These are phyloP conservation scores for Paramecium caudatum DNA, from an alignment of 73 alveolate species.

Conservation along the genomic window DNA sequence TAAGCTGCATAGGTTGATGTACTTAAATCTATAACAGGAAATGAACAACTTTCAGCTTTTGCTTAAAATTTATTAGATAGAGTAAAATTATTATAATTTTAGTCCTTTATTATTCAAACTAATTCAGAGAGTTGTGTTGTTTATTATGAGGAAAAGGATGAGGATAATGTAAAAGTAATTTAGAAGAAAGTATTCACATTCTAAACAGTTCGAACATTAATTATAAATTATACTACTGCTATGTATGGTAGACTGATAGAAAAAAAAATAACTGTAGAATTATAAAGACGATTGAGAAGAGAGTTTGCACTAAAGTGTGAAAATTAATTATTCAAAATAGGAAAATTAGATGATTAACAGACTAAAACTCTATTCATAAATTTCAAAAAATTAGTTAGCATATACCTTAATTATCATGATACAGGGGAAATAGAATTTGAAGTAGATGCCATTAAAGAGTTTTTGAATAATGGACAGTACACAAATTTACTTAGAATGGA, in stretches of 20 bases:
- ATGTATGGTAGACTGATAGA: neutral
- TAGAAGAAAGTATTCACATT: neutral
- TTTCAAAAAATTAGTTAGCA: neutral
- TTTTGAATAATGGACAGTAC: neutral
- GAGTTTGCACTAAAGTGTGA: neutral
- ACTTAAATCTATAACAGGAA: slow-evolving; percentile 1
- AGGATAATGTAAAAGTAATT: neutral
- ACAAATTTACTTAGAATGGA: slow-evolving; percentile 48
- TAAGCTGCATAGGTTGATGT: slow-evolving; percentile 53
- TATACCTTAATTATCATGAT: neutral
- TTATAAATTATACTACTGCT: neutral
- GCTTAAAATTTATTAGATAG: slow-evolving; percentile 39
- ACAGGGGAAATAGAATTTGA: neutral
- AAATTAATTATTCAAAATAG: neutral
- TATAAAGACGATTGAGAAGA: neutral
- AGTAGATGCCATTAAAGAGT: neutral
- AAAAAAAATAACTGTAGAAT: neutral
- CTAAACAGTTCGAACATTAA: neutral
- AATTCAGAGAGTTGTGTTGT: slow-evolving; percentile 14
- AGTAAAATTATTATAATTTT: neutral
- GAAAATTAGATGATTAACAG: neutral
- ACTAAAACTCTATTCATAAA: neutral
- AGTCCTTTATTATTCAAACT: slow-evolving; percentile 53
- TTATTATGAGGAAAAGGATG: neutral
- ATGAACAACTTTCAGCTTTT: neutral